Evolutionary conservation across 495 filamentous ascomycete species (phyloP).

Genomic region (Xylaria cubensis): DNA sequence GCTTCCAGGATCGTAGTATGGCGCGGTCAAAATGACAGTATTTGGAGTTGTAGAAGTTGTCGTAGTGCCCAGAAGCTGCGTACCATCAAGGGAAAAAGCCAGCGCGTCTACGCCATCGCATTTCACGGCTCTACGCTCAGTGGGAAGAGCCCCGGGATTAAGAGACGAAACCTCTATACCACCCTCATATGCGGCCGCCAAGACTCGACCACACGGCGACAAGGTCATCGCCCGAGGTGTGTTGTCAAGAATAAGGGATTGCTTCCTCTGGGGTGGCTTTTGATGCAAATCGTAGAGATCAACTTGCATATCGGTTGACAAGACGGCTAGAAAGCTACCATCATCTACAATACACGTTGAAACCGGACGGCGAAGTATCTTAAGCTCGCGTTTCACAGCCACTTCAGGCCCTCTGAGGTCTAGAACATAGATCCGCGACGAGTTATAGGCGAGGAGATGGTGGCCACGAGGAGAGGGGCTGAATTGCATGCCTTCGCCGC

Average conservation of each 20-base stretch:
- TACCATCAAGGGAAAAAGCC: conserved; percentile 82
- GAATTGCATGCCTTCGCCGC: conserved; percentile 86
- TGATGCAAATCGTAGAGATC: conserved; percentile 77
- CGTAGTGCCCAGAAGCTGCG: conserved; percentile 83
- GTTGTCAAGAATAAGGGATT: conserved; percentile 76
- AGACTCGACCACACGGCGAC: conserved; percentile 78
- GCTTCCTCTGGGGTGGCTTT: conserved; percentile 67
- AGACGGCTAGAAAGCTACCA: conserved; percentile 76
- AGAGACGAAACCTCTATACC: conserved; percentile 87
- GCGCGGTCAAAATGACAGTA: conserved; percentile 80
- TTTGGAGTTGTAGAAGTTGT: conserved; percentile 65
- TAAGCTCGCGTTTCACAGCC: conserved; percentile 75
- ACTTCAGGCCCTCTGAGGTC: conserved; percentile 65
- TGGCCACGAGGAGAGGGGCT: conserved; percentile 76
- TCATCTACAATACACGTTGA: conserved; percentile 82
- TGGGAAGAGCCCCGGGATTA: conserved; percentile 64
- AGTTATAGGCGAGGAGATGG: conserved; percentile 79
- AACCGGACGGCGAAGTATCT: conserved; percentile 77
- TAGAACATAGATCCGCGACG: conserved; percentile 84
- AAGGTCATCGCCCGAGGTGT: conserved; percentile 77
- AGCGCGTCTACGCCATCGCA: conserved; percentile 80
- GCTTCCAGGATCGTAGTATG: conserved; percentile 71
- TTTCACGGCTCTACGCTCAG: conserved; percentile 79
- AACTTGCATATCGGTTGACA: conserved; percentile 80
- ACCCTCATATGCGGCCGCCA: conserved; percentile 86